Conservation (phyloP, 2,329 filamentous ascomycete species). For the Fusarium sterilihyphosum region DNA sequence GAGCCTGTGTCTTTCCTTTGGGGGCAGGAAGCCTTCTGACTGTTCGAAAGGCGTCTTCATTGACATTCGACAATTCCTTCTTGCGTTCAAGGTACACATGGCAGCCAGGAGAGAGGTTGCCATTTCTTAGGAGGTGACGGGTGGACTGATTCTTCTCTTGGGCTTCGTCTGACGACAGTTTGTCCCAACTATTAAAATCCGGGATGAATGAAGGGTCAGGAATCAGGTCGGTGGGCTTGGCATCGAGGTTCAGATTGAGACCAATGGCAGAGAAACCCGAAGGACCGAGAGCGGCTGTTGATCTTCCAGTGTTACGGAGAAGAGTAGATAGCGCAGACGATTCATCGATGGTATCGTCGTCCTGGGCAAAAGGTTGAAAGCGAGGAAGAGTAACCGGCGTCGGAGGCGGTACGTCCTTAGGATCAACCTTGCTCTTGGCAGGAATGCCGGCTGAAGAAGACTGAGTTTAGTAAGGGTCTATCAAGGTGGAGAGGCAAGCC, state of each 20-base stretch:
- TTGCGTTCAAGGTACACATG: constrained; percentile 67
- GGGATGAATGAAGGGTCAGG: constrained; percentile 65
- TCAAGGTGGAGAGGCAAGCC: constrained; percentile 25
- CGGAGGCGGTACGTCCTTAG: constrained; percentile 65
- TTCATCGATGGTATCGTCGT: constrained; percentile 43
- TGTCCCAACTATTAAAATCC: constrained; percentile 63
- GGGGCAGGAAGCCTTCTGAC: constrained; percentile 66
- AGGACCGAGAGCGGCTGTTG: constrained; percentile 50
- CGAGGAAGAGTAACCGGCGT: constrained; percentile 65
- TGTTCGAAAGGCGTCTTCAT: constrained; percentile 69
- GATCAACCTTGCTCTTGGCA: constrained; percentile 48
- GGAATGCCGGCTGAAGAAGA: constrained; percentile 43
- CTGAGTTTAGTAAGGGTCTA: constrained; percentile 34
- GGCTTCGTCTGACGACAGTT: constrained; percentile 59
- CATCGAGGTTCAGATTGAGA: constrained; percentile 64
- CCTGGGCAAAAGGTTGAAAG: constrained; percentile 51
- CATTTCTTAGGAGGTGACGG: constrained; percentile 60
- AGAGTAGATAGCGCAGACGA: constrained; percentile 57
- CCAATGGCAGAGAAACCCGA: constrained; percentile 67
- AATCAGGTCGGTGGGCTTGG: constrained; percentile 59
- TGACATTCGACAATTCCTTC: constrained; percentile 64
- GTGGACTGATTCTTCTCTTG: constrained; percentile 60
- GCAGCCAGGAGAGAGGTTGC: constrained; percentile 65
- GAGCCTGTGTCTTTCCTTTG: constrained; percentile 62
- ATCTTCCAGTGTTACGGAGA: constrained; percentile 64